Conservation (phyloP, 768 basidiomycete genomes). For the Mycena vulgaris region DNA sequence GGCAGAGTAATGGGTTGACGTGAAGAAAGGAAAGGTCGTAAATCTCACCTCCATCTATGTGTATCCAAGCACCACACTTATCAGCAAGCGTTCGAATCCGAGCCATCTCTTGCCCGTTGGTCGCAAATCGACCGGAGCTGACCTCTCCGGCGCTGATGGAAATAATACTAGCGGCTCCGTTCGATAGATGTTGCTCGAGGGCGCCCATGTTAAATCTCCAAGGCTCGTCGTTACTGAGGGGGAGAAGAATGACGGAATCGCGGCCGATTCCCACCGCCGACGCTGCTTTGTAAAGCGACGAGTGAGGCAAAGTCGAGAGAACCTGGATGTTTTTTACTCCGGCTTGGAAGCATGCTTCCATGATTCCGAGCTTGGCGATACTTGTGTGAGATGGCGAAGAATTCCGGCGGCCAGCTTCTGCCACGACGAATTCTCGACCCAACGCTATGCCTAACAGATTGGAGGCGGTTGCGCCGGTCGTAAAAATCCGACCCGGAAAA, state of each 20-base stretch:
- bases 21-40: not conserved
- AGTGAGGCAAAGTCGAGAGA: slow-evolving; percentile 33
- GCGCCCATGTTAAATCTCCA: slow-evolving; percentile 34
- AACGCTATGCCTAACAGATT: slow-evolving; percentile 32
- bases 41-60: slow-evolving; percentile 32
- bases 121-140: slow-evolving; percentile 33
- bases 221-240: slow-evolving; percentile 27
- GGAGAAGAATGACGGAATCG: slow-evolving; percentile 22
- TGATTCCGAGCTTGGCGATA: slow-evolving; percentile 31
- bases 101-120: slow-evolving; percentile 27
- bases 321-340: slow-evolving; percentile 27
- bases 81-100: slow-evolving; percentile 35
- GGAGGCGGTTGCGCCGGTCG: slow-evolving; percentile 34
- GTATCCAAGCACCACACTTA: slow-evolving; percentile 35
- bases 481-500: slow-evolving; percentile 31
- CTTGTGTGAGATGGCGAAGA: slow-evolving; percentile 13
- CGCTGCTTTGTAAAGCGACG: slow-evolving; percentile 37
- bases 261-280: slow-evolving; percentile 31
- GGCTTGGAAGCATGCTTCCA: slow-evolving; percentile 30
- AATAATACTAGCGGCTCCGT: slow-evolving; percentile 23
- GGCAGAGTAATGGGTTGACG: not conserved
- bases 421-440: slow-evolving; percentile 35
- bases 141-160: slow-evolving; percentile 36
- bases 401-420: slow-evolving; percentile 30
- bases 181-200: slow-evolving; percentile 14